Evolutionary conservation across 1,284 basidiomycete species (phyloP).

Genomic region (Calocybe gambosa): DNA sequence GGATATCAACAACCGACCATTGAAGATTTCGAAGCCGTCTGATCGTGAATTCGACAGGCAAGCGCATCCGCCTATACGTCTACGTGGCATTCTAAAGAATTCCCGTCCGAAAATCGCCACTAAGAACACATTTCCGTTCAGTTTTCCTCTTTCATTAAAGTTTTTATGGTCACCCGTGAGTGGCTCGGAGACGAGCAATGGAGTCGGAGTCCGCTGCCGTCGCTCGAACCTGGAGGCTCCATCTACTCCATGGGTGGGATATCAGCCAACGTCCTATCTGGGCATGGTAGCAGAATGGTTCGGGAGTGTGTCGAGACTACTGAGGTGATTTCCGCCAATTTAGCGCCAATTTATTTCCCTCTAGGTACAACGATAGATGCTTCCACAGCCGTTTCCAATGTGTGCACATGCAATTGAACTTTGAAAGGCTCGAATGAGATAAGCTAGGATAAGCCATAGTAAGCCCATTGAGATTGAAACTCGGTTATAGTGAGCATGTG

Average conservation of each 20-base stretch:
- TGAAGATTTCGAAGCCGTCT: not conserved
- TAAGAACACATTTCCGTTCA: not conserved
- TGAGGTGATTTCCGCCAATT: not conserved
- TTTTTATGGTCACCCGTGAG: not conserved
- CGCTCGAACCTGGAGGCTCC: not conserved
- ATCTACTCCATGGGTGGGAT: not conserved
- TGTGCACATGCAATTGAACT: too few relatives aligned
- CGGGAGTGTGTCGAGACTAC: constrained; percentile 1
- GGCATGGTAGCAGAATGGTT: constrained; percentile 3
- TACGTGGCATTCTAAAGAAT: constrained; percentile 2
- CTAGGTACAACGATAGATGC: too few relatives aligned
- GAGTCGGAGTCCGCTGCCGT: not conserved
- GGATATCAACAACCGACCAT: not conserved
- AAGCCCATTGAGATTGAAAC: too few relatives aligned
- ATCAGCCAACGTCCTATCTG: not conserved
- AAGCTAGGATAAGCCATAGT: too few relatives aligned
- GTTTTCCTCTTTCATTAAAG: not conserved
- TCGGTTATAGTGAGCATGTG: too few relatives aligned
- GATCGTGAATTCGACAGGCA: not conserved
- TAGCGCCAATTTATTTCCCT: not conserved
- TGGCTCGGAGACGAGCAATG: not conserved
- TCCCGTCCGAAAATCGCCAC: not conserved
- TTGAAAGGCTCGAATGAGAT: too few relatives aligned
- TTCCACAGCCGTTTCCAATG: too few relatives aligned
- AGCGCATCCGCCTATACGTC: not conserved